These are phyloP conservation scores for Coprinellus micaceus DNA, from an alignment of 768 basidiomycete genomes.

Conservation along the genomic window DNA sequence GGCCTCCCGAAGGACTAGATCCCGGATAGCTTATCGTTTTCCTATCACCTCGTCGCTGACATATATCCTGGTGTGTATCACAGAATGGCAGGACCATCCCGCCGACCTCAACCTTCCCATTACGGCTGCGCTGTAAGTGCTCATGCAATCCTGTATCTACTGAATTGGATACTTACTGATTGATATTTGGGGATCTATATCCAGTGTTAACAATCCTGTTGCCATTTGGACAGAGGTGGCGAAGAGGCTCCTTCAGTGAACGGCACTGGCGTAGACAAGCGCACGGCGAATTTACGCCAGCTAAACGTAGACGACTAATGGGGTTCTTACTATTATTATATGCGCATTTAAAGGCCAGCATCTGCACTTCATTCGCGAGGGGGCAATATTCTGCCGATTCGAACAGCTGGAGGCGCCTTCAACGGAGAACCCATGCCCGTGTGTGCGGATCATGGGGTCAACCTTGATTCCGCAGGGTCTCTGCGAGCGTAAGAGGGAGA, in stretches of 20 bases:
- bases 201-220: constrained; percentile 53
- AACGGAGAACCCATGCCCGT: no score
- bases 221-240: constrained; percentile 53
- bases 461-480: no score
- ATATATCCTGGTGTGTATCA: constrained; percentile 6
- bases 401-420: no score
- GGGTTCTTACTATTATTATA: background rate
- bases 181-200: background rate
- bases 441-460: no score
- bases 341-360: no score
- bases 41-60: no score
- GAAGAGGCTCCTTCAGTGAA: constrained; percentile 18
- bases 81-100: constrained; percentile 59
- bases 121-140: constrained; percentile 44
- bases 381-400: no score
- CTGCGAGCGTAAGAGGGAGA: no score
- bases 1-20: no score
- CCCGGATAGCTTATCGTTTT: no score
- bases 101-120: constrained; percentile 52
- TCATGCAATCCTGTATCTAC: constrained; percentile 4
- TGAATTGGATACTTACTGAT: background rate
- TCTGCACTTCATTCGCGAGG: no score
- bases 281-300: background rate
- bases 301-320: background rate
- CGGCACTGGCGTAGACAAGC: no score